These are phyloP conservation scores for Fraxinus baroniana DNA, from an alignment of 305 asterid genomes.

Conservation along the genomic window DNA sequence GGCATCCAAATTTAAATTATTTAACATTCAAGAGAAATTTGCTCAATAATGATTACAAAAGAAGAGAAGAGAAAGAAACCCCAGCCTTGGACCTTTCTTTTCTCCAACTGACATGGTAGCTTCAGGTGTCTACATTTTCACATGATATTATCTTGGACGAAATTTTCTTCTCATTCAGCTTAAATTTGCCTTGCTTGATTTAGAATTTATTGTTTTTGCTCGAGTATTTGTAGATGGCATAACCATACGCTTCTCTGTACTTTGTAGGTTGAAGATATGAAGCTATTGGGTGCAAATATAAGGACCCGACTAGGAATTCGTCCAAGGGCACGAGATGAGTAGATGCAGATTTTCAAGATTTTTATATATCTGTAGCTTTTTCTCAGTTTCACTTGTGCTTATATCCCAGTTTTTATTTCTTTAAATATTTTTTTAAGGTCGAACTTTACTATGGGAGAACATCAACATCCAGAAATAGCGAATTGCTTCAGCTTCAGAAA, in stretches of 20 bases:
- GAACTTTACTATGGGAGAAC: background rate
- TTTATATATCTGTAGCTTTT: background rate
- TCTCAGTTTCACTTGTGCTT: background rate
- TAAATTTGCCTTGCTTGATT: background rate
- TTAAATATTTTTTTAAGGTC: background rate
- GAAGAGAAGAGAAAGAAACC: background rate
- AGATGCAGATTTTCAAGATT: background rate
- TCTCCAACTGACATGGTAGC: background rate
- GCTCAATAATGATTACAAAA: background rate
- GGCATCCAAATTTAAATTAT: background rate
- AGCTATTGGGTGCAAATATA: slow-evolving; percentile 52
- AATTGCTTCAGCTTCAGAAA: background rate
- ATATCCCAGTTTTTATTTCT: background rate
- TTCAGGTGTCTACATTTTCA: background rate
- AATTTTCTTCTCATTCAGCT: background rate
- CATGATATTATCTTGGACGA: background rate
- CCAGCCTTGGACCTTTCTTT: background rate
- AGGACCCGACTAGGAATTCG: slow-evolving; percentile 52
- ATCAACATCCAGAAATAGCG: background rate
- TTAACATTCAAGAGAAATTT: background rate
- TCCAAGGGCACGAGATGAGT: slow-evolving; percentile 41
- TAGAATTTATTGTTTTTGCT: background rate
- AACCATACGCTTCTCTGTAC: slow-evolving; percentile 4
- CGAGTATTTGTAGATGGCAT: background rate
- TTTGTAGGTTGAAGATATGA: slow-evolving; percentile 64